Conservation (phyloP, 2,329 filamentous ascomycete genomes). For the Exophiala xenobiotica region DNA sequence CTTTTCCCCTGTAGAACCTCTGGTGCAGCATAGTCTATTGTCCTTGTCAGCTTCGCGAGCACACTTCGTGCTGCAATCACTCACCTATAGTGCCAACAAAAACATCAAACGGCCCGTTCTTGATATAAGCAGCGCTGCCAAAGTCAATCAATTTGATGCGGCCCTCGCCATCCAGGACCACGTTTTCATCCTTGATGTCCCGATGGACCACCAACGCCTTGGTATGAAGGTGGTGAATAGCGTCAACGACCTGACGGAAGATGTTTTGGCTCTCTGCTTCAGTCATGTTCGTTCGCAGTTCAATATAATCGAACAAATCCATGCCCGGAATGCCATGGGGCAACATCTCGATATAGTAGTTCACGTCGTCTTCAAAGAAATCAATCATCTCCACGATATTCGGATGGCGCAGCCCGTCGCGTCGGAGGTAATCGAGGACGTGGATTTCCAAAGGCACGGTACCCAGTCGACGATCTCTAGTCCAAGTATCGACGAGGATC, state of each 20-base stretch:
- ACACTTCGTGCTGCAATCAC: slow-evolving; percentile 34
- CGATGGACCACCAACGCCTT: slow-evolving; percentile 91
- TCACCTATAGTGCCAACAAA: slow-evolving; percentile 97
- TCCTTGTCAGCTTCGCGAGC: slow-evolving; percentile 2
- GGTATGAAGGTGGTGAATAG: slow-evolving; percentile 86
- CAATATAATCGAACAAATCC: slow-evolving; percentile 99
- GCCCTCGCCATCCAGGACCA: slow-evolving; percentile 91
- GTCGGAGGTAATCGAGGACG: slow-evolving; percentile 86
- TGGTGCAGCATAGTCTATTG: slow-evolving; percentile 90
- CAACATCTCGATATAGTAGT: slow-evolving; percentile 99
- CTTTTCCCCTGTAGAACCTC: slow-evolving; percentile 90
- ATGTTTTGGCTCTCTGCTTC: slow-evolving; percentile 92
- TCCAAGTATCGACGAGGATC: slow-evolving; percentile 98
- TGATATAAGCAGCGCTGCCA: slow-evolving; percentile 96
- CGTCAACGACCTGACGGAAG: slow-evolving; percentile 87
- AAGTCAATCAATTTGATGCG: slow-evolving; percentile 98
- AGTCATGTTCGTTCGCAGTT: slow-evolving; percentile 93
- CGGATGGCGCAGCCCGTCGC: slow-evolving; percentile 63
- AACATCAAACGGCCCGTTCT: slow-evolving; percentile 96
- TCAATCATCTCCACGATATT: slow-evolving; percentile 70
- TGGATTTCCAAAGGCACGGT: slow-evolving; percentile 97
- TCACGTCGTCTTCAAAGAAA: slow-evolving; percentile 65
- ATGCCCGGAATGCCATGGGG: slow-evolving; percentile 94
- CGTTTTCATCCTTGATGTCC: slow-evolving; percentile 98
- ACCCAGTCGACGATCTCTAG: slow-evolving; percentile 83